Conservation (phyloP, 805 yeast species). For the Lipomyces chichibuensis region DNA sequence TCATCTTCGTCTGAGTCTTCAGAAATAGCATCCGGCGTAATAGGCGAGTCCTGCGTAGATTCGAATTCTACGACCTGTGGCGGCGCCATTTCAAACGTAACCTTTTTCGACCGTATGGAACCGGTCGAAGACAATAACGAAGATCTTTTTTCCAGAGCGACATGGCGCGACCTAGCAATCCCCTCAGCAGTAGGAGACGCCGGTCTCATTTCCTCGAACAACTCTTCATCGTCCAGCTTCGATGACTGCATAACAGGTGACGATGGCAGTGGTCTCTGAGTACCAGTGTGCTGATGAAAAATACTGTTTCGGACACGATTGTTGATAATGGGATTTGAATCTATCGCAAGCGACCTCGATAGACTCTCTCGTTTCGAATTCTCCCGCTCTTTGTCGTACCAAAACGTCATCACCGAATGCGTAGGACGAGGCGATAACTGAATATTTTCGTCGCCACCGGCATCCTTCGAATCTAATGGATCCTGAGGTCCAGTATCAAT, state of each 20-base stretch:
- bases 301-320: slow-evolving; percentile 21
- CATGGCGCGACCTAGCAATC: slow-evolving; percentile 1
- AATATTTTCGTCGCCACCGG: not conserved
- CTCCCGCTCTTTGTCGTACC: slow-evolving; percentile 33
- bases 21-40: not conserved
- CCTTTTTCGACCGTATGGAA: slow-evolving; percentile 28
- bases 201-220: not conserved
- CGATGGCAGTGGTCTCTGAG: slow-evolving; percentile 12
- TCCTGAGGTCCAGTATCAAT: not conserved
- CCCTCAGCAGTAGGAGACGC: not conserved
- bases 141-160: slow-evolving; percentile 24
- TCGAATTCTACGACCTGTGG: slow-evolving; percentile 34
- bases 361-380: not conserved
- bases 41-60: slow-evolving; percentile 13
- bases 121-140: slow-evolving; percentile 27
- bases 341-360: slow-evolving; percentile 14
- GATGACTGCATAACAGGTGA: slow-evolving; percentile 10
- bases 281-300: slow-evolving; percentile 14
- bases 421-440: slow-evolving; percentile 17
- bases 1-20: slow-evolving; percentile 6
- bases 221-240: not conserved
- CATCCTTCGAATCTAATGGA: not conserved
- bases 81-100: slow-evolving; percentile 35
- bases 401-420: slow-evolving; percentile 22
- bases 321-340: slow-evolving; percentile 13